Evolutionary conservation across 2,329 filamentous ascomycete genomes (phyloP).

Genomic region (Grosmannia huntii): DNA sequence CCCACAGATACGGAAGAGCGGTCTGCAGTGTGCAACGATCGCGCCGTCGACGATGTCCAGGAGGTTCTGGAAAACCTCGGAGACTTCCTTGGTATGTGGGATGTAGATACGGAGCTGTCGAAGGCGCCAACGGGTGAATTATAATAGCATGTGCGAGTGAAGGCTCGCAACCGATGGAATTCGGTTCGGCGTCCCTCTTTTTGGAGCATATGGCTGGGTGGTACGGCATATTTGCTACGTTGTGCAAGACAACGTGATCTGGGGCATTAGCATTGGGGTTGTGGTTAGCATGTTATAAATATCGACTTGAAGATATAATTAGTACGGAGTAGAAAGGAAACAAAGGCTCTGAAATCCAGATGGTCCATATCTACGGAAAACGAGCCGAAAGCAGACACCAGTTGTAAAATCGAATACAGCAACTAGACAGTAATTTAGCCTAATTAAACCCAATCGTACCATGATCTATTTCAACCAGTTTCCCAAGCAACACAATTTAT

Average conservation of each 20-base stretch:
- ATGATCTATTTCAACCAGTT: too few species aligned
- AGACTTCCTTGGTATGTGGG: constrained; percentile 28
- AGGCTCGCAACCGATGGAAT: neutral
- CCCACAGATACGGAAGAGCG: neutral
- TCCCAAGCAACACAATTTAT: too few species aligned
- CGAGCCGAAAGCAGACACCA: neutral
- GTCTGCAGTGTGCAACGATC: constrained; percentile 1
- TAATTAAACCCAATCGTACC: too few species aligned
- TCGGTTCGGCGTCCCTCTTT: neutral
- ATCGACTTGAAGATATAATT: neutral
- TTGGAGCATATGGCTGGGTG: neutral
- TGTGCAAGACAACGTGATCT: neutral
- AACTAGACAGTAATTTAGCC: too few species aligned
- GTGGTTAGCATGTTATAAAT: neutral
- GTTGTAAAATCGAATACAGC: too few species aligned
- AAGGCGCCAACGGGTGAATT: constrained; percentile 9
- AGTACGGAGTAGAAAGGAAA: neutral
- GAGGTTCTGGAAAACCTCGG: constrained; percentile 32
- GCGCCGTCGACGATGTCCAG: constrained; percentile 27
- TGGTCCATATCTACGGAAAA: neutral
- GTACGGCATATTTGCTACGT: neutral
- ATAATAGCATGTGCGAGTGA: neutral
- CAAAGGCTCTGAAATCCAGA: neutral
- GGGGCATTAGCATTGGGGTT: neutral
- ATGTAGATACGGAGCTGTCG: constrained; percentile 24